phyloP scores from a whole-genome alignment of 192 early-diverging fungal genomes.

The Backusella macrospora region DNA sequence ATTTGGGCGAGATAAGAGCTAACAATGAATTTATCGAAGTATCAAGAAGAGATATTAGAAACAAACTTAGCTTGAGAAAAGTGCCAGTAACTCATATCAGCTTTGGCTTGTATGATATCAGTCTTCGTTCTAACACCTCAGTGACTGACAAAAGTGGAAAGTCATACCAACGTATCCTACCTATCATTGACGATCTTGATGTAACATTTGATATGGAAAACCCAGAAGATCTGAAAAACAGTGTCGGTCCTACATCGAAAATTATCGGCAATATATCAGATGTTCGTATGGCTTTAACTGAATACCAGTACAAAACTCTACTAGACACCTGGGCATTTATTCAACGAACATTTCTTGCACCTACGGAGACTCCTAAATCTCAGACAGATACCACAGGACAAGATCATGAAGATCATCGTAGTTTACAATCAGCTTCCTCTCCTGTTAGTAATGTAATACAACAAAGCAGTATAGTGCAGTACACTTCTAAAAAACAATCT shows the following conservation, averaged over 20 bases:
- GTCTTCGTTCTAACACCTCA: constrained; percentile 45
- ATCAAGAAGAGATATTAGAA: constrained; percentile 15
- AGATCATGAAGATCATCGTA: background rate
- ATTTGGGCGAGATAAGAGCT: constrained; percentile 75
- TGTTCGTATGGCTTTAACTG: constrained; percentile 28
- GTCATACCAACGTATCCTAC: constrained; percentile 24
- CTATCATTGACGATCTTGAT: constrained; percentile 75
- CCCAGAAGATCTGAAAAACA: constrained; percentile 39
- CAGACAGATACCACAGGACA: background rate
- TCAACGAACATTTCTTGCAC: constrained; percentile 19
- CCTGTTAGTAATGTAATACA: background rate
- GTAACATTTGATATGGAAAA: constrained; percentile 57
- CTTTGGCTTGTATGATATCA: constrained; percentile 59
- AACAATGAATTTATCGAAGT: constrained; percentile 60
- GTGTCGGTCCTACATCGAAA: constrained; percentile 16
- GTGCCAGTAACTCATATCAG: constrained; percentile 60
- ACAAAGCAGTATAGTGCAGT: background rate
- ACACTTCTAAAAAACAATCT: background rate
- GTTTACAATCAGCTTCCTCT: background rate
- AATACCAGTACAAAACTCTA: constrained; percentile 20
- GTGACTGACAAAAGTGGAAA: background rate
- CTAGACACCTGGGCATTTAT: constrained; percentile 19
- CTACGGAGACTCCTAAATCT: background rate
- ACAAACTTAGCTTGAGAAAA: constrained; percentile 20
- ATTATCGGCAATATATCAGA: constrained; percentile 29